A percentile compares a stretch with the other conserved stretches of the same genome.
Conservation (phyloP, 2,329 filamentous ascomycete genomes). For the Colletotrichum costaricense region DNA sequence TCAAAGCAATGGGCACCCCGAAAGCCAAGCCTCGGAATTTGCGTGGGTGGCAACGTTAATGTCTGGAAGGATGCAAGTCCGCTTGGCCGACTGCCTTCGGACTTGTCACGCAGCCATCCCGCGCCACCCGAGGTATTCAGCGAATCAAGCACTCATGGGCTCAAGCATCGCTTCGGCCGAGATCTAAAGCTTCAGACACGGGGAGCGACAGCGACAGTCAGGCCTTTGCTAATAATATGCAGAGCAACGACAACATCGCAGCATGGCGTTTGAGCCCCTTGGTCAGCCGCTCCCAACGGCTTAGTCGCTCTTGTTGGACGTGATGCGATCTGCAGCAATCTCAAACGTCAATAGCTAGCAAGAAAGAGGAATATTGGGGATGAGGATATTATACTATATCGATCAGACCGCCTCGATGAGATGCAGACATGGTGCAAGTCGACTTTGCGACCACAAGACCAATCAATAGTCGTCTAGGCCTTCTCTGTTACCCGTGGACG, state of each 20-base stretch:
- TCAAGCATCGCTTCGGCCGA: conserved; percentile 9
- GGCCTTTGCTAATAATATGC: background rate
- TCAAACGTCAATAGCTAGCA: background rate
- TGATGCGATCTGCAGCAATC: background rate
- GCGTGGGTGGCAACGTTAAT: background rate
- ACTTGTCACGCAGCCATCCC: background rate
- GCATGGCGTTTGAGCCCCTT: background rate
- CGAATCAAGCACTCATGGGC: conserved; percentile 1
- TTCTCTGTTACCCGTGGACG: background rate
- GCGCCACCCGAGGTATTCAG: conserved; percentile 6
- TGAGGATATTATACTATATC: background rate
- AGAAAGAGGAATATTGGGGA: background rate
- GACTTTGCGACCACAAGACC: background rate
- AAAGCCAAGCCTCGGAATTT: background rate
- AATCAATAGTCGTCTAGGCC: background rate
- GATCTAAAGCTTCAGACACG: background rate
- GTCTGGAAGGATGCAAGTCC: background rate
- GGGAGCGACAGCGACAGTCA: background rate
- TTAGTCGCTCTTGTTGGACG: background rate
- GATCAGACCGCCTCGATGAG: background rate
- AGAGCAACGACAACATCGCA: background rate
- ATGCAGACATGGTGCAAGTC: background rate
- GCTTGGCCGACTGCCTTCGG: background rate
- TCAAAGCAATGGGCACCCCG: background rate
- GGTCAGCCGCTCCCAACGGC: background rate